Percentiles rank a stretch among this genome's conserved stretches.
Conservation (phyloP, 768 basidiomycete genomes). For the Omphalotus guepiniiformis region DNA sequence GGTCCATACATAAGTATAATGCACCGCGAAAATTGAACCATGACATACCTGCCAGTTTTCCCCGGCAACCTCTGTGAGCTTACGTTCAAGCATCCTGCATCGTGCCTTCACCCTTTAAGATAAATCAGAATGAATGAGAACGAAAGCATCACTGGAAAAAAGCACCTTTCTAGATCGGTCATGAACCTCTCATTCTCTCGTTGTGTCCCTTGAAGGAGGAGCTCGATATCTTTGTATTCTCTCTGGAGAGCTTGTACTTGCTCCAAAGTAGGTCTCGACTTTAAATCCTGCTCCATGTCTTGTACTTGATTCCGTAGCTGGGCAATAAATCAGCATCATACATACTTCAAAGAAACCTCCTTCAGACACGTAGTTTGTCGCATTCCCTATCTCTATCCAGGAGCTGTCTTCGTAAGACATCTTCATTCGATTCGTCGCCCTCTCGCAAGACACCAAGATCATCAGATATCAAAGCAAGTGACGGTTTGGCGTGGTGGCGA, state of each 20-base stretch:
- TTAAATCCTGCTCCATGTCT: neutral
- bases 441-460: conserved; percentile 62
- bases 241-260: conserved; percentile 60
- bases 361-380: conserved; percentile 46
- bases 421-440: conserved; percentile 54
- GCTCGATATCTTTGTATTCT: conserved; percentile 71
- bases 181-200: conserved; percentile 84
- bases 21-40: conserved; percentile 8
- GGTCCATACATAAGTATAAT: conserved; percentile 10
- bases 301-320: conserved; percentile 66
- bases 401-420: conserved; percentile 57
- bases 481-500: conserved; percentile 50
- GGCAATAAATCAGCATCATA: neutral
- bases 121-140: neutral
- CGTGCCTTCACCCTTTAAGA: conserved; percentile 51
- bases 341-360: too few species aligned
- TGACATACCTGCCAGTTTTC: conserved; percentile 76
- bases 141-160: neutral
- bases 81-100: conserved; percentile 73
- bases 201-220: conserved; percentile 76
- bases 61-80: conserved; percentile 65
- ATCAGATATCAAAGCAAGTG: conserved; percentile 43
- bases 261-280: conserved; percentile 71
- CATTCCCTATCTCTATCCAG: conserved; percentile 67
- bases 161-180: conserved; percentile 70